Percentiles rank a stretch among this genome's conserved stretches.
Evolutionary conservation across 495 filamentous ascomycete species (phyloP).

Genomic region (Podospora anserina): DNA sequence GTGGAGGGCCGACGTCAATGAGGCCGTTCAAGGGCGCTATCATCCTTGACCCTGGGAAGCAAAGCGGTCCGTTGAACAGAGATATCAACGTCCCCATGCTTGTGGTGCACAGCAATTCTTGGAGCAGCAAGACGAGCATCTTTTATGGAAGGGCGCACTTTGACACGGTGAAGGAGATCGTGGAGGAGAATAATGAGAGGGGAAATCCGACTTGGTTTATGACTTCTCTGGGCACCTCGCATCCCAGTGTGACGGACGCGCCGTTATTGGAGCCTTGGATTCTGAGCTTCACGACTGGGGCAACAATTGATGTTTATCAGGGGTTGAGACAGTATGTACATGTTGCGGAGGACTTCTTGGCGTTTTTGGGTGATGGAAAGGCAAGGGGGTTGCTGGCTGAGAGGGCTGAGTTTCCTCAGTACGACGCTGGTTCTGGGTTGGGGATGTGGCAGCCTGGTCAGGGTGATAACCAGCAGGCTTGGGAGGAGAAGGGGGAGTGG

Average conservation of each 20-base stretch:
- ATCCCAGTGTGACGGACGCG: conserved; percentile 54
- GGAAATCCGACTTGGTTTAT: conserved; percentile 50
- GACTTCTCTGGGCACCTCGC: conserved; percentile 49
- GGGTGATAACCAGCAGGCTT: conserved; percentile 20
- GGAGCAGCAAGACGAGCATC: conserved; percentile 43
- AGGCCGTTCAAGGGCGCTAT: conserved; percentile 44
- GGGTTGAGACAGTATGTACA: conserved; percentile 46
- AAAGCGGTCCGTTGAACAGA: conserved; percentile 49
- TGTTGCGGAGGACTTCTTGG: conserved; percentile 44
- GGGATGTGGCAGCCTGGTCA: conserved; percentile 40
- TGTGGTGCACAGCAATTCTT: conserved; percentile 51
- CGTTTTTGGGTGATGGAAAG: conserved; percentile 36
- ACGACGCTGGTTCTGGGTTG: conserved; percentile 33
- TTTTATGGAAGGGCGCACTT: conserved; percentile 54
- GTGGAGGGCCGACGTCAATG: conserved; percentile 33
- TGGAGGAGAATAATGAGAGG: conserved; percentile 35
- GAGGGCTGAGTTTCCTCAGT: conserved; percentile 40
- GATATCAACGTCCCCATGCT: conserved; percentile 49
- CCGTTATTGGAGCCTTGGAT: conserved; percentile 50
- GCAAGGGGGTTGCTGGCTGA: conserved; percentile 34
- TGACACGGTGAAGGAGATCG: conserved; percentile 47
- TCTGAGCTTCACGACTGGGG: conserved; percentile 48
- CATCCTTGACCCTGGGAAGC: conserved; percentile 53
- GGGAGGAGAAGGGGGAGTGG: conserved; percentile 30
- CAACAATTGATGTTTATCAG: conserved; percentile 41